Percentiles rank a stretch among this genome's conserved stretches.
Conservation (phyloP, 495 filamentous ascomycete genomes). For the Aspergillus saccharolyticus region DNA sequence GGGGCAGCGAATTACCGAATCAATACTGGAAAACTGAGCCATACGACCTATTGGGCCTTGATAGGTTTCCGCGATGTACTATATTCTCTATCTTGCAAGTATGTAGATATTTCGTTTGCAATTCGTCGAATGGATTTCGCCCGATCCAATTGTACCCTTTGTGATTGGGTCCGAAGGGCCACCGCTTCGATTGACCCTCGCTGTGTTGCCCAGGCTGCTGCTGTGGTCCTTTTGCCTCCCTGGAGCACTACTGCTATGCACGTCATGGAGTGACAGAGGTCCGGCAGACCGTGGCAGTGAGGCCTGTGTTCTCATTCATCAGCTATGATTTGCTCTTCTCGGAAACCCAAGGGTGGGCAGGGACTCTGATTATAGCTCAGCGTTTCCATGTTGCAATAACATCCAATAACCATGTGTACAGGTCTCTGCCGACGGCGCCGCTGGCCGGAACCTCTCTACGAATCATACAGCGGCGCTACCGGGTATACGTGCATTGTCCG, state of each 20-base stretch:
- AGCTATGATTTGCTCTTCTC: constrained; percentile 13
- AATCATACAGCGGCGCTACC: constrained; percentile 57
- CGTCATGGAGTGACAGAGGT: neutral
- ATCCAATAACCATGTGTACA: constrained; percentile 36
- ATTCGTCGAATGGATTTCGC: neutral
- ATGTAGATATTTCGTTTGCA: constrained; percentile 29
- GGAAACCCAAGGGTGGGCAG: neutral
- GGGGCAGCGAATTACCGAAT: constrained; percentile 24
- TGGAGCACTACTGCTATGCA: neutral
- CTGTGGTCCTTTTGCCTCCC: neutral
- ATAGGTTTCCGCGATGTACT: constrained; percentile 49
- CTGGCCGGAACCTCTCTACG: constrained; percentile 91
- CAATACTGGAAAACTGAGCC: constrained; percentile 12
- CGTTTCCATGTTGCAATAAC: constrained; percentile 7
- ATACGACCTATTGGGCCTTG: constrained; percentile 23
- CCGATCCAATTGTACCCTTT: neutral
- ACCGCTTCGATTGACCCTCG: neutral
- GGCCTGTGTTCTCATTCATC: neutral
- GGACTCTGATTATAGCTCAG: neutral
- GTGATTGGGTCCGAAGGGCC: neutral
- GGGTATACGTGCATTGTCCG: constrained; percentile 88
- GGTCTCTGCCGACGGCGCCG: constrained; percentile 93
- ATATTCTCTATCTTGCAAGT: constrained; percentile 66
- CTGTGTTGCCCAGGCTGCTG: neutral
- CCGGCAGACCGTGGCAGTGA: neutral